Percentiles rank a stretch among this genome's conserved stretches.
These are phyloP conservation scores for Bromus sterilis DNA, from an alignment of 176 grass and related monocot species.

Conservation along the genomic window DNA sequence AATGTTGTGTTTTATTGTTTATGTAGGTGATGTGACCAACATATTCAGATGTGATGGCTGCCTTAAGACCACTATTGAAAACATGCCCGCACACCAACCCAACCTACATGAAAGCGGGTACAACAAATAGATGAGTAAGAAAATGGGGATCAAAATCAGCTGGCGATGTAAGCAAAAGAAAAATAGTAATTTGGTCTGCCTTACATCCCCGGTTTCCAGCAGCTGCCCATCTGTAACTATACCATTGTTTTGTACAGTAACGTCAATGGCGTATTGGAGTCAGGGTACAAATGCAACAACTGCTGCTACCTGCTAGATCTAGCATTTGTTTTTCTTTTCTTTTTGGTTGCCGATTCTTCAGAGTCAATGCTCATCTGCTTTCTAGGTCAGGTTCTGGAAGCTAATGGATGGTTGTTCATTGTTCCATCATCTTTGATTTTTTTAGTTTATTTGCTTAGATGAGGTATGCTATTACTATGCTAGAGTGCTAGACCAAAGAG, in stretches of 20 bases:
- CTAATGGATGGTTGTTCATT: too few species aligned
- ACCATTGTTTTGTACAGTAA: constrained; percentile 48
- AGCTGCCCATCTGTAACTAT: constrained; percentile 37
- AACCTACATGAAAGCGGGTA: constrained; percentile 38
- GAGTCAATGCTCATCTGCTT: too few species aligned
- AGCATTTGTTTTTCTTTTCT: too few species aligned
- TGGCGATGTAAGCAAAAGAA: neutral
- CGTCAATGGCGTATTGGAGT: neutral
- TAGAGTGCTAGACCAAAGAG: too few species aligned
- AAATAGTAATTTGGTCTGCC: neutral
- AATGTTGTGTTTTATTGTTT: too few species aligned
- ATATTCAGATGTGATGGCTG: constrained; percentile 73
- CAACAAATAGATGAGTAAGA: constrained; percentile 28
- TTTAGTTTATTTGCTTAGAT: too few species aligned
- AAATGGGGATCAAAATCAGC: constrained; percentile 15
- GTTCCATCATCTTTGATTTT: too few species aligned
- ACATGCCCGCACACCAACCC: constrained; percentile 30
- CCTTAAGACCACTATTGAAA: constrained; percentile 61
- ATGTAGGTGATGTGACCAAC: constrained; percentile 68
- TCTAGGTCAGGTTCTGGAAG: too few species aligned
- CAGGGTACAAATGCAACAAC: too few species aligned
- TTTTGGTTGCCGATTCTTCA: too few species aligned
- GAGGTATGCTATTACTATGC: too few species aligned
- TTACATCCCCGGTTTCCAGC: neutral
- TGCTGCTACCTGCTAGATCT: too few species aligned